Evolutionary conservation across 2,329 filamentous ascomycete species (phyloP).

Genomic region (Diaporthe sp.): DNA sequence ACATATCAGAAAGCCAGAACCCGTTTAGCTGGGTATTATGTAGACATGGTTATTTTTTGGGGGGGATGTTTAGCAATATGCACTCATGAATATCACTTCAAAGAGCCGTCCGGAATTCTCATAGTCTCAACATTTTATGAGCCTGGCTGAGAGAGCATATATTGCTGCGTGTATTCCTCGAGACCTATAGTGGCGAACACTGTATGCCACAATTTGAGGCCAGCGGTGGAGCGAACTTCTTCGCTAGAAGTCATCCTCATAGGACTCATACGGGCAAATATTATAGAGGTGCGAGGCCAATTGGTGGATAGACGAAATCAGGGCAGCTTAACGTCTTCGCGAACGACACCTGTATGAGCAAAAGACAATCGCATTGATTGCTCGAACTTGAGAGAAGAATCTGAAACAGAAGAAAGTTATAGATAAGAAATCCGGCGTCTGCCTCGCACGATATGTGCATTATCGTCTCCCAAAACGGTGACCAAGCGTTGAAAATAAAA

Average conservation of each 20-base stretch:
- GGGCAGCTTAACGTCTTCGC: background rate
- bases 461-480: background rate
- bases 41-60: background rate
- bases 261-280: background rate
- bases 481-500: background rate
- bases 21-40: background rate
- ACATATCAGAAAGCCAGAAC: background rate
- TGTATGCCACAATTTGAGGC: background rate
- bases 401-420: slow-evolving; percentile 1
- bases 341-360: no score
- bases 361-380: slow-evolving; percentile 11
- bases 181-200: background rate
- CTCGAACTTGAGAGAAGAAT: background rate
- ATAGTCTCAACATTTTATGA: no score
- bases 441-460: slow-evolving; percentile 20
- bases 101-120: background rate
- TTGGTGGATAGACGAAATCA: no score
- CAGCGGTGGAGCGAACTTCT: rapidly evolving
- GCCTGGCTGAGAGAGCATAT: background rate
- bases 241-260: background rate
- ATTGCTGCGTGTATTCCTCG: background rate
- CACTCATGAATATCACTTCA: background rate
- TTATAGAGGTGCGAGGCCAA: background rate
- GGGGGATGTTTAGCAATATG: background rate
- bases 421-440: slow-evolving; percentile 27